Base-by-base conservation (phyloP, 495 filamentous ascomycete genomes). In the Talaromyces thailandensis region DNA sequence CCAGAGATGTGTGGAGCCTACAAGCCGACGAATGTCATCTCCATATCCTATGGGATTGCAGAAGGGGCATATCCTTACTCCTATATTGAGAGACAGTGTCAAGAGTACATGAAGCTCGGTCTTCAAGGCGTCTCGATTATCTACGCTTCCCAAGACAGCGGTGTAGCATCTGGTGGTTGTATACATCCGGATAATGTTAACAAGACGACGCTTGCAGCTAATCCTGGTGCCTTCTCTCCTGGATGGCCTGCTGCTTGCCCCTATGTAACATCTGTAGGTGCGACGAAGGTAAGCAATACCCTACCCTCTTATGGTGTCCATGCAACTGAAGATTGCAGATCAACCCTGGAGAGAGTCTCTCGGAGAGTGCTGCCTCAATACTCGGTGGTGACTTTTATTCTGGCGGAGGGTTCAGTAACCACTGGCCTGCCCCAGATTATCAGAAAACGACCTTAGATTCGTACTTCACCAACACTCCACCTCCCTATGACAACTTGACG, bases 381-480 rank as follows among this genome's bases (percentile, higher is more conserved):
- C 68, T 71, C 26, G 64, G 58, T 11, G 67, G 76, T 60, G 69
- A 67, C 14, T 74, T 79, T 73, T 70, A 24, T 64, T 60, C 58
- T 24, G 75, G 79, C 18, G 81, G 80, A 35, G 79, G 80, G 7
- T 82, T 82, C 68, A 70, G 65, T 68, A 76, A 81, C 68, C 51
- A 76, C 61, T 82, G 76, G 52, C 18, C 64, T 1, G 57, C 70
- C 1, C 76, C 79, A 1, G 25, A 28, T 45, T 65, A 60, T 35
- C 63, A 65, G 24, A 32, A 51, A 12, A 8, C 25, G 7, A 32
- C 63, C 16, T 26, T 65, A 16, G 16, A 23, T 24, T 55, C 21
- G 28, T 60, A 43, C 77, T 63, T 79, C 81, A 18, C 31, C 45
- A n/a, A 69, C 67, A 21, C 66, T 71, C 31, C 32, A 43, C 29